phyloP scores from a whole-genome alignment of 2,329 filamentous ascomycete genomes.

The Amphichorda felina region DNA sequence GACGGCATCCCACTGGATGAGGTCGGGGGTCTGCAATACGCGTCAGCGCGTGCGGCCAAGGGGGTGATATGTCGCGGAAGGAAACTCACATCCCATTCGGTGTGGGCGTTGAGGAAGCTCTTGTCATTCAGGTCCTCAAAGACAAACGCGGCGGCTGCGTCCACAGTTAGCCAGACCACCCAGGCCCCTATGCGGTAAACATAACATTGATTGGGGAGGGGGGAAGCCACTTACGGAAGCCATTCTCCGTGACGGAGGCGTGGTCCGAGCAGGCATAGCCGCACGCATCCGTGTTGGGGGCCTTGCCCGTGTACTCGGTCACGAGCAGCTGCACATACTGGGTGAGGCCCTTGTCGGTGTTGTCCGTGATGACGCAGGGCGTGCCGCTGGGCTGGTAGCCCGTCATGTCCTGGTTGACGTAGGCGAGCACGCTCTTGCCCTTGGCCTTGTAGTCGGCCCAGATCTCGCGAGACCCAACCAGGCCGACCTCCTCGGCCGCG shows the following conservation, averaged over 20 bases:
- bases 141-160: constrained; percentile 21
- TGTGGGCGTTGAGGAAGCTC: constrained; percentile 19
- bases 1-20: constrained; percentile 22
- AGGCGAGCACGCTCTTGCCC: constrained; percentile 27
- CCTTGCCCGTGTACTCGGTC: constrained; percentile 16
- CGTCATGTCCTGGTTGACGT: constrained; percentile 39
- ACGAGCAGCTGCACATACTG: constrained; percentile 20
- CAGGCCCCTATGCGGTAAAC: background rate
- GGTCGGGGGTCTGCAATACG: constrained; percentile 15
- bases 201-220: no score
- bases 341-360: constrained; percentile 27
- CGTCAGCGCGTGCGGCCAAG: background rate
- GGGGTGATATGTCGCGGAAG: background rate
- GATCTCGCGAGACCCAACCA: constrained; percentile 31
- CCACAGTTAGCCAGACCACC: no score
- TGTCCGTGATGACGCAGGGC: constrained; percentile 33
- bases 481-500: constrained; percentile 33
- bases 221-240: constrained; percentile 17
- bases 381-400: constrained; percentile 33
- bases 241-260: constrained; percentile 17
- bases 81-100: constrained; percentile 18
- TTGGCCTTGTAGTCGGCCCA: constrained; percentile 27
- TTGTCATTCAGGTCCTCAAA: constrained; percentile 19
- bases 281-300: constrained; percentile 21
- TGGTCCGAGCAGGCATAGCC: constrained; percentile 35